Base-by-base conservation (phyloP, 345 rosid species). In the Corchorus capsularis region DNA sequence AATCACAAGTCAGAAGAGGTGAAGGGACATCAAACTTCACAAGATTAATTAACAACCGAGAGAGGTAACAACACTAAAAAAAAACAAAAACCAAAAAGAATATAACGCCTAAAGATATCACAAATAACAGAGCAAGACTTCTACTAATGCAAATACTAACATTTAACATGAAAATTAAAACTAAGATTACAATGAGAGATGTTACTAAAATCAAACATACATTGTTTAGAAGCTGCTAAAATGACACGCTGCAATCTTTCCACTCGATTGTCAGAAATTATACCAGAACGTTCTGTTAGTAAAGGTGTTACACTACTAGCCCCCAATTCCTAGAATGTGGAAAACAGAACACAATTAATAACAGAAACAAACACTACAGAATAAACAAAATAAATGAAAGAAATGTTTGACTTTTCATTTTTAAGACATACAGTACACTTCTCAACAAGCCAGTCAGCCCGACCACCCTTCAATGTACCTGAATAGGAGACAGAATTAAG, bases 401-500 rank as follows among this genome's bases (percentile, higher is more conserved):
- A 37, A 53, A 66, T 13, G 63, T 35, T 39, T 39, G 64, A 9
- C 3, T 22, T 50, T 47, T 35, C 47, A 32, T 49, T n/a, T n/a
- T 43, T 34, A 50, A 79, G 19, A 86, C 93, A 47, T 86, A 93
- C 99, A 0, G 93, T 84, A 81, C 99, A 96, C 88, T 93, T 96
- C 85, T 96, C 99, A 53, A 96, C 84, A 49, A 96, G 92, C 99
- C 98, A 96, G 43, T 93, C 99, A 69, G 97, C 96, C 76, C 98
- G 87, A 82, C 98, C 98, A 54, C 98, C 98, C 81, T 93, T 96
- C 54, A 92, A 81, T 71, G 96, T 87, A 73, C 97, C 98, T 93
- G 84, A 71, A 75, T 10, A 75, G 39, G 76, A 78, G 43, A 50
- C 35, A 69, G 45, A 47, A 17, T 39, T 75, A 8, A 65, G 32